These are phyloP conservation scores for Diplocarpon mali DNA, from an alignment of 2,329 filamentous ascomycete species.

Conservation along the genomic window DNA sequence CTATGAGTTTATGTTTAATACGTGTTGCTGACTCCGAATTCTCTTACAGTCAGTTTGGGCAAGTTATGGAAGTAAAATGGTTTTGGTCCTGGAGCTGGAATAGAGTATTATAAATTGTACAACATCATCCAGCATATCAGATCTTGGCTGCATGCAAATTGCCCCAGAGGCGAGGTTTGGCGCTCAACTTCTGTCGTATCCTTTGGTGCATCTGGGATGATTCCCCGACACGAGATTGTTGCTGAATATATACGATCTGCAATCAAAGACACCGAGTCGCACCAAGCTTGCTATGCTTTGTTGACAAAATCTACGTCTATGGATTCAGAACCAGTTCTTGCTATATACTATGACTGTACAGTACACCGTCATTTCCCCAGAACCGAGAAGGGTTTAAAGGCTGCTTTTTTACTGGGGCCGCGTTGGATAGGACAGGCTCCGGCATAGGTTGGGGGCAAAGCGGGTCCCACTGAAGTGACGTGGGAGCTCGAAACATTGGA, in stretches of 20 bases:
- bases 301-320: too few species aligned
- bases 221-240: too few species aligned
- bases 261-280: too few species aligned
- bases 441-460: slow-evolving; percentile 6
- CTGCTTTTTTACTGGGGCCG: background rate
- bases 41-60: slow-evolving; percentile 45
- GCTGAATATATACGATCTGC: too few species aligned
- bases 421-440: background rate
- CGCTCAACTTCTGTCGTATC: too few species aligned
- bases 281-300: too few species aligned
- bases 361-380: background rate
- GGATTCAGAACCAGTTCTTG: too few species aligned
- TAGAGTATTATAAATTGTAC: slow-evolving; percentile 19
- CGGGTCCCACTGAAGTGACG: slow-evolving; percentile 5
- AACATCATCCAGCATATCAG: slow-evolving; percentile 16
- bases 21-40: too few species aligned
- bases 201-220: too few species aligned
- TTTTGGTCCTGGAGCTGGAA: background rate
- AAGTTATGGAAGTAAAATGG: slow-evolving; percentile 67
- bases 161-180: background rate
- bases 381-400: background rate
- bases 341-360: too few species aligned
- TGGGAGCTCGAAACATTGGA: slow-evolving; percentile 4
- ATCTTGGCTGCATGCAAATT: background rate
- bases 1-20: too few species aligned